phyloP scores from a whole-genome alignment of 371 early-diverging fungal genomes.

The Rhizomucor miehei region DNA sequence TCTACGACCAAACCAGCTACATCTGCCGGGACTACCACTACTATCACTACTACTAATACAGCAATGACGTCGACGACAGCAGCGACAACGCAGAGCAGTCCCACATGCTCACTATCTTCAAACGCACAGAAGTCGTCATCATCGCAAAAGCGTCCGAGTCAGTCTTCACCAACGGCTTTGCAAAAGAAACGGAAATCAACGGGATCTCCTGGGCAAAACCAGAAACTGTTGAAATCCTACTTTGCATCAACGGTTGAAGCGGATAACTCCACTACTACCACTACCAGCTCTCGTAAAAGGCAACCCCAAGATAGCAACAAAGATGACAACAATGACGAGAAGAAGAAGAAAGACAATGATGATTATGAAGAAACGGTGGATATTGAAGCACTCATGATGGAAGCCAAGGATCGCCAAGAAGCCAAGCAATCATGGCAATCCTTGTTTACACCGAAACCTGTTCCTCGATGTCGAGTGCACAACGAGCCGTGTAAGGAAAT shows the following conservation, averaged over 20 bases:
- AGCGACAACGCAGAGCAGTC: too few relatives aligned
- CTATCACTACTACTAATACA: not conserved
- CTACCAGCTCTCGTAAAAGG: too few relatives aligned
- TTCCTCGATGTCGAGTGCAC: slow-evolving; percentile 65
- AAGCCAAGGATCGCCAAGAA: slow-evolving; percentile 26
- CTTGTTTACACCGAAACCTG: slow-evolving; percentile 44
- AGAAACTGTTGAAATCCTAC: slow-evolving; percentile 4
- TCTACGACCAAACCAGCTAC: not conserved
- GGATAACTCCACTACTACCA: too few relatives aligned
- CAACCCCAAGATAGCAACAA: too few relatives aligned
- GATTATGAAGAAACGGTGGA: slow-evolving; percentile 13
- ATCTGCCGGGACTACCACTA: not conserved
- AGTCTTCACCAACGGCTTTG: not conserved
- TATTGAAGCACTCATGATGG: slow-evolving; percentile 10
- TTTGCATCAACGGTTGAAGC: not conserved
- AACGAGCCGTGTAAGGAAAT: slow-evolving; percentile 62
- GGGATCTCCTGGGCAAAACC: slow-evolving; percentile 3
- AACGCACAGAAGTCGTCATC: too few relatives aligned
- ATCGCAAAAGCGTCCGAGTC: too few relatives aligned
- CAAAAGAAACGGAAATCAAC: slow-evolving; percentile 2
- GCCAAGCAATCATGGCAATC: slow-evolving; percentile 50
- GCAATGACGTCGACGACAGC: too few relatives aligned
- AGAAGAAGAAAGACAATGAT: too few relatives aligned
- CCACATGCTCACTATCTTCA: too few relatives aligned
- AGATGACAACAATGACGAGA: not conserved